Conservation (phyloP, 208 protist species). For the Trypanosoma avium region DNA sequence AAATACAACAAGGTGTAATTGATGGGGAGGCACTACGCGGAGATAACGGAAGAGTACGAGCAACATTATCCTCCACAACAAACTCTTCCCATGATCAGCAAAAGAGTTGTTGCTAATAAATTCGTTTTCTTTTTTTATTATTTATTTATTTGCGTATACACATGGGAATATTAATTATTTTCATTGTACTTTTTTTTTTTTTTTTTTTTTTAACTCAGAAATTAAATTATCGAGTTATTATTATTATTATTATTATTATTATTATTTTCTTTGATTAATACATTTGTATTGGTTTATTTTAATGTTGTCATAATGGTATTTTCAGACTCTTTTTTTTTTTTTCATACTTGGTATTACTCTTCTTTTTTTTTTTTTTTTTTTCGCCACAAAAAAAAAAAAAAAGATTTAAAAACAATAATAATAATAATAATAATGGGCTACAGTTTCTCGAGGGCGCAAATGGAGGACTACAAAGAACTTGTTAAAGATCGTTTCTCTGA, state of each 20-base stretch:
- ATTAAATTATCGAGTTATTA: no score
- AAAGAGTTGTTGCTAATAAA: not conserved
- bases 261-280: no score
- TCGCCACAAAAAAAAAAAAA: not conserved
- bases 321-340: conserved; percentile 3
- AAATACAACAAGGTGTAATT: conserved; percentile 78
- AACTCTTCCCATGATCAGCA: not conserved
- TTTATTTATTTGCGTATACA: conserved; percentile 6
- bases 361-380: not conserved
- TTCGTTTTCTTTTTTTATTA: conserved; percentile 29
- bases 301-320: no score
- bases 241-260: no score
- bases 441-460: conserved; percentile 64
- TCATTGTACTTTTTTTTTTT: no score
- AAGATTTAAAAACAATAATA: not conserved
- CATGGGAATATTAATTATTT: not conserved
- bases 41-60: not conserved
- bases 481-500: conserved; percentile 82
- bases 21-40: conserved; percentile 30
- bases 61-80: not conserved
- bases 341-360: not conserved
- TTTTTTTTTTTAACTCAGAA: no score
- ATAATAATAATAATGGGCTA: conserved; percentile 62
- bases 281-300: no score
- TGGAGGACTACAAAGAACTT: conserved; percentile 82